Evolutionary conservation across 2,329 filamentous ascomycete species (phyloP).

Genomic region (Pseudogymnoascus destructans): DNA sequence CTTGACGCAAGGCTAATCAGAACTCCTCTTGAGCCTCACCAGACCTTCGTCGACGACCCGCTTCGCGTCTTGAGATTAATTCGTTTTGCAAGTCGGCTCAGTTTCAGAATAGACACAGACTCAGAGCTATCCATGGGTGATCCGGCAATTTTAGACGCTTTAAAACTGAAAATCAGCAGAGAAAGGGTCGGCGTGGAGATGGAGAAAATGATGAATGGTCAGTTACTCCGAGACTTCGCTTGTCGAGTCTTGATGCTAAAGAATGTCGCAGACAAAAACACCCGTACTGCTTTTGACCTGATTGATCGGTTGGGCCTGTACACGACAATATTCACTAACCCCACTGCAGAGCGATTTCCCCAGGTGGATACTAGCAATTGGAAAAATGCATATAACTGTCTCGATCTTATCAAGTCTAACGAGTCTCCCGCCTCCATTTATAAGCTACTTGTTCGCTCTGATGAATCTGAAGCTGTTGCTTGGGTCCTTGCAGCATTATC

Average conservation of each 20-base stretch:
- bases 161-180: slow-evolving; percentile 81
- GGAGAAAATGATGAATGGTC: slow-evolving; percentile 79
- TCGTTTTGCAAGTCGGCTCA: slow-evolving; percentile 75
- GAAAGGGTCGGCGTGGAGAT: slow-evolving; percentile 80
- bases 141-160: slow-evolving; percentile 59
- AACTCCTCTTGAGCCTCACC: slow-evolving; percentile 74
- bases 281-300: slow-evolving; percentile 46
- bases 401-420: slow-evolving; percentile 38
- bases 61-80: slow-evolving; percentile 76
- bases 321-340: slow-evolving; percentile 60
- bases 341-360: slow-evolving; percentile 38
- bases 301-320: slow-evolving; percentile 58
- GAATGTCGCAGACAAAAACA: slow-evolving; percentile 37
- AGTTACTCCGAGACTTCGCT: slow-evolving; percentile 17
- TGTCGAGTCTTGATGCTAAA: slow-evolving; percentile 12
- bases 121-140: slow-evolving; percentile 66
- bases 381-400: slow-evolving; percentile 48
- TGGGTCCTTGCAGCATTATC: slow-evolving; percentile 66
- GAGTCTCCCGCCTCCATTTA: slow-evolving; percentile 36
- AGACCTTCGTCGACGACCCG: slow-evolving; percentile 92
- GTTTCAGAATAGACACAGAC: slow-evolving; percentile 61
- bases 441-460: slow-evolving; percentile 43
- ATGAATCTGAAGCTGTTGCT: slow-evolving; percentile 54
- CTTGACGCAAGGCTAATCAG: slow-evolving; percentile 60
- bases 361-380: slow-evolving; percentile 48